Percentiles rank a stretch among this genome's conserved stretches.
Evolutionary conservation across 2,329 filamentous ascomycete genomes (phyloP).

Genomic region (Colletotrichum godetiae): DNA sequence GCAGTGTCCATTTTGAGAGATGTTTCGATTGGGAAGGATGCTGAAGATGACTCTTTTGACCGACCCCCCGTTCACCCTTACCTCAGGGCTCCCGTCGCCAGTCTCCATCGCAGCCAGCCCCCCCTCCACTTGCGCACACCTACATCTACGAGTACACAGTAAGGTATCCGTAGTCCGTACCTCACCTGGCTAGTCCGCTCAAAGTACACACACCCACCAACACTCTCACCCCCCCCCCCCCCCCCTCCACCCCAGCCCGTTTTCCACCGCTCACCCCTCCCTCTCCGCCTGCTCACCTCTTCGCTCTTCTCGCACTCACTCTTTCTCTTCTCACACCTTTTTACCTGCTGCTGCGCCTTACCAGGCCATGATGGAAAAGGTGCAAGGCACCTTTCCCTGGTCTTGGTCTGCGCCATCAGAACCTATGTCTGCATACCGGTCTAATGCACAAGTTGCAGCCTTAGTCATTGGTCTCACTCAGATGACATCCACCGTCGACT

Average conservation of each 20-base stretch:
- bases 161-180: neutral
- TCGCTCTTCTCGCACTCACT: conserved; percentile 1
- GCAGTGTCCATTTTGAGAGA: conserved; percentile 35
- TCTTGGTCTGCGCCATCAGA: conserved; percentile 38
- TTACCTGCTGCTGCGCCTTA: conserved; percentile 28
- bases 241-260: conserved; percentile 39
- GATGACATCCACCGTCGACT: conserved; percentile 34
- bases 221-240: conserved; percentile 19
- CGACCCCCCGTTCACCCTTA: conserved; percentile 16
- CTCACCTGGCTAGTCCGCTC: neutral
- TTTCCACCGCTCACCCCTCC: conserved; percentile 39
- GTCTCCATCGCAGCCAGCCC: neutral
- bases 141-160: conserved; percentile 7
- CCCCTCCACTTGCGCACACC: neutral
- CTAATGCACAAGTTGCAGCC: conserved; percentile 40
- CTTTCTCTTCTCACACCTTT: conserved; percentile 29
- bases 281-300: conserved; percentile 25
- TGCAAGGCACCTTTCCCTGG: conserved; percentile 40
- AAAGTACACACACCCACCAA: conserved; percentile 11
- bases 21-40: conserved; percentile 27
- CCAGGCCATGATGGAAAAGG: conserved; percentile 26
- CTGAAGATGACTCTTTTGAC: conserved; percentile 36
- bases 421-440: conserved; percentile 34
- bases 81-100: neutral
- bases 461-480: conserved; percentile 38